These are phyloP conservation scores for Candida coleopterorum DNA, from an alignment of 805 yeast genomes.

Conservation along the genomic window DNA sequence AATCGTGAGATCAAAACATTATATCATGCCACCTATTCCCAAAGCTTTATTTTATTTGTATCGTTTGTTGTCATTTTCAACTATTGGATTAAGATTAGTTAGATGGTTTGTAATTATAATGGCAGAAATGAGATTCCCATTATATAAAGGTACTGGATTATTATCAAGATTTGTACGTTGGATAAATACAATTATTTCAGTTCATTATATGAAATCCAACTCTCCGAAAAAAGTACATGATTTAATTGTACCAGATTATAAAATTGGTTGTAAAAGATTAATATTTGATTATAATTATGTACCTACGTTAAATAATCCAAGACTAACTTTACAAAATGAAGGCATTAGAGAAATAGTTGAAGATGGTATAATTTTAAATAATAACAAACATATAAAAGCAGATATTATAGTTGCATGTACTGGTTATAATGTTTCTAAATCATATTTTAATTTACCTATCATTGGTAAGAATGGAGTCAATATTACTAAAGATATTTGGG, in stretches of 20 bases:
- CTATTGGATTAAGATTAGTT: conserved; percentile 20
- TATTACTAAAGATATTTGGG: conserved; percentile 22
- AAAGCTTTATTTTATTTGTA: conserved; percentile 16
- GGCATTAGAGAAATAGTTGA: conserved; percentile 23
- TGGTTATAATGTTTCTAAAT: conserved; percentile 27
- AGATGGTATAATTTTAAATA: conserved; percentile 23
- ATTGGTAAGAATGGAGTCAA: conserved; percentile 22
- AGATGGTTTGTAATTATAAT: conserved; percentile 22
- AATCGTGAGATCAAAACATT: conserved; percentile 32
- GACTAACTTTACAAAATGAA: conserved; percentile 18
- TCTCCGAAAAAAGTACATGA: conserved; percentile 32
- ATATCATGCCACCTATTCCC: conserved; percentile 37
- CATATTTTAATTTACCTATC: conserved; percentile 15
- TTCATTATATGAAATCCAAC: conserved; percentile 21
- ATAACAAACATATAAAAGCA: conserved; percentile 25
- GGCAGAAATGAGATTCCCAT: conserved; percentile 34
- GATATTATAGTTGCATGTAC: conserved; percentile 41
- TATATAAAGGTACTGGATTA: conserved; percentile 25
- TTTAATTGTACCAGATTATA: conserved; percentile 28
- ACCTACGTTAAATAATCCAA: conserved; percentile 27
- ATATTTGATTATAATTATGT: conserved; percentile 35
- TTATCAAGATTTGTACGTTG: conserved; percentile 23
- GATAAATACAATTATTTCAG: conserved; percentile 16
- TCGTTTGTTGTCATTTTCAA: conserved; percentile 19
- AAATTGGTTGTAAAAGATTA: conserved; percentile 39